Conservation (phyloP, 1,139 yeast genomes). For the Chernovozyma aurita region DNA sequence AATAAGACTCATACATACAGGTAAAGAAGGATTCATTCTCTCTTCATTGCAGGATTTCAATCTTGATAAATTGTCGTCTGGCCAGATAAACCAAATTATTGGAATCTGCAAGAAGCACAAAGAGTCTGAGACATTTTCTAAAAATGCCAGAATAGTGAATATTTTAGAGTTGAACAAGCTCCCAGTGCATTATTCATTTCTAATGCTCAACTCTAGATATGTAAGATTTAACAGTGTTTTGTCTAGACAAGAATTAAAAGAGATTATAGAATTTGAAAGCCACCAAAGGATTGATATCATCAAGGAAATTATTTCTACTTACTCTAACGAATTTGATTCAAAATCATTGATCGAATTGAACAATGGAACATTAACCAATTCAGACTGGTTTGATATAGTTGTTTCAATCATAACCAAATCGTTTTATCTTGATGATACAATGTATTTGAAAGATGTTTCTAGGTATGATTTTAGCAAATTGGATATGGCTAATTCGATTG, state of each 20-base stretch:
- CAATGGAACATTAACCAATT: slow-evolving; percentile 8
- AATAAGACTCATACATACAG: slow-evolving; percentile 30
- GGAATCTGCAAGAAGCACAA: not conserved
- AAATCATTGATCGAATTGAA: slow-evolving; percentile 20
- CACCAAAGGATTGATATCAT: slow-evolving; percentile 29
- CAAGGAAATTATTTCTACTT: slow-evolving; percentile 25
- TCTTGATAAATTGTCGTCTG: slow-evolving; percentile 11
- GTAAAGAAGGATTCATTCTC: slow-evolving; percentile 9
- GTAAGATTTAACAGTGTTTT: slow-evolving; percentile 23
- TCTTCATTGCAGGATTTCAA: slow-evolving; percentile 8
- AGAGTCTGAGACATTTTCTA: not conserved
- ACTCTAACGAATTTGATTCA: slow-evolving; percentile 23
- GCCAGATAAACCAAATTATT: slow-evolving; percentile 15
- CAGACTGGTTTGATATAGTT: slow-evolving; percentile 48
- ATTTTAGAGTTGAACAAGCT: slow-evolving; percentile 22
- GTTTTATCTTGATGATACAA: slow-evolving; percentile 36
- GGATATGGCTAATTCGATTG: slow-evolving; percentile 27
- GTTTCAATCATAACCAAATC: slow-evolving; percentile 42
- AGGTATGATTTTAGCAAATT: slow-evolving; percentile 41
- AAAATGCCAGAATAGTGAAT: slow-evolving; percentile 8
- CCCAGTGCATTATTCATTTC: slow-evolving; percentile 32
- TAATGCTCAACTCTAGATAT: slow-evolving; percentile 41
- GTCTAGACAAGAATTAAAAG: slow-evolving; percentile 19
- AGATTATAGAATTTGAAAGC: slow-evolving; percentile 32
- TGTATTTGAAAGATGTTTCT: slow-evolving; percentile 33